These are phyloP conservation scores for Pichia heedii DNA, from an alignment of 805 yeast species.

Conservation along the genomic window DNA sequence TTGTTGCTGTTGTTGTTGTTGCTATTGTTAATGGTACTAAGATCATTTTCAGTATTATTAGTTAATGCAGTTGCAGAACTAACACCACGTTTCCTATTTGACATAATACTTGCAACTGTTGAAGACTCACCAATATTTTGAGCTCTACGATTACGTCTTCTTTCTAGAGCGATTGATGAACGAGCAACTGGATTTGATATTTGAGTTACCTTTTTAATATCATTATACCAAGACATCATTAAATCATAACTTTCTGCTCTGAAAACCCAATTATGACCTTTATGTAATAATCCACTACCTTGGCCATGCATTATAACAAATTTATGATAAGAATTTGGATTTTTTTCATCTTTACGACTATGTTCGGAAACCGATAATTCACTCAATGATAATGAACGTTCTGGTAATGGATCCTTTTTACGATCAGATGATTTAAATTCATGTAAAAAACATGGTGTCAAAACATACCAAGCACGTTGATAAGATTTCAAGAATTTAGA, in stretches of 20 bases:
- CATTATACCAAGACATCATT: constrained; percentile 82
- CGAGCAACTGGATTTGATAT: constrained; percentile 54
- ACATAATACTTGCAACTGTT: constrained; percentile 17
- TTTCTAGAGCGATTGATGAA: constrained; percentile 35
- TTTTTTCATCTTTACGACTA: constrained; percentile 57
- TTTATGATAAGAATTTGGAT: constrained; percentile 50
- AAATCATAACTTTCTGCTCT: constrained; percentile 73
- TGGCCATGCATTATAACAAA: constrained; percentile 73
- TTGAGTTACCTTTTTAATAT: constrained; percentile 57
- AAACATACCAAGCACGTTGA: constrained; percentile 81
- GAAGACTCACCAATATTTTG: constrained; percentile 21
- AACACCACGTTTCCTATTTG: constrained; percentile 12
- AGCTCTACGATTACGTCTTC: constrained; percentile 16
- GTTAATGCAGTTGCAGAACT: constrained; percentile 13
- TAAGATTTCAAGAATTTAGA: constrained; percentile 90
- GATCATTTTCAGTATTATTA: constrained; percentile 11
- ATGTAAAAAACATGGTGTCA: constrained; percentile 81
- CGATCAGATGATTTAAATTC: constrained; percentile 83
- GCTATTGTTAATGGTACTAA: not conserved
- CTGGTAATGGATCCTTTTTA: constrained; percentile 70
- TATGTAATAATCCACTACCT: constrained; percentile 60
- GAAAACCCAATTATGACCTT: constrained; percentile 93
- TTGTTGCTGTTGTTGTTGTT: not conserved
- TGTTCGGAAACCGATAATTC: constrained; percentile 80
- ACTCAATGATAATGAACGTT: constrained; percentile 71